Evolutionary conservation across 352 stramenopile genomes (phyloP).

Genomic region (Phytopythium litorale): DNA sequence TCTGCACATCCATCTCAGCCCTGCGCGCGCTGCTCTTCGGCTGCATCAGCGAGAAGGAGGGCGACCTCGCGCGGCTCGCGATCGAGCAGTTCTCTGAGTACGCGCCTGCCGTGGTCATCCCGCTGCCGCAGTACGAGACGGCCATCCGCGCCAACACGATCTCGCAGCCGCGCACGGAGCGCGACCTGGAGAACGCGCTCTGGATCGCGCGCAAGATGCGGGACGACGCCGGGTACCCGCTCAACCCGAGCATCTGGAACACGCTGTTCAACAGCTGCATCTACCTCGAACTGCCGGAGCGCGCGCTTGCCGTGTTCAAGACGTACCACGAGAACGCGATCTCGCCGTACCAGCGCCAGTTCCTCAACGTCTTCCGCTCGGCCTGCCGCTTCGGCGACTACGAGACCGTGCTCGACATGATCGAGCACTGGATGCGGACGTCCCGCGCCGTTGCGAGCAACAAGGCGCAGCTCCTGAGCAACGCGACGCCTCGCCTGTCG

Average conservation of each 20-base stretch:
- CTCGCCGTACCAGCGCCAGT: slow-evolving; percentile 29
- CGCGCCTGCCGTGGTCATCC: slow-evolving; percentile 22
- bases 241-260: slow-evolving; percentile 39
- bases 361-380: slow-evolving; percentile 34
- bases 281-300: slow-evolving; percentile 25
- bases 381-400: slow-evolving; percentile 24
- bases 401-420: slow-evolving; percentile 36
- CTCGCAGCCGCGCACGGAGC: slow-evolving; percentile 18
- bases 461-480: slow-evolving; percentile 3
- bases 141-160: slow-evolving; percentile 33
- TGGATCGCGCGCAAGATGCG: slow-evolving; percentile 25
- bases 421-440: slow-evolving; percentile 25
- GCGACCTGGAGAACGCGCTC: slow-evolving; percentile 31
- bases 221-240: slow-evolving; percentile 33
- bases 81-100: slow-evolving; percentile 24
- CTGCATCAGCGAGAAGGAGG: slow-evolving; percentile 28
- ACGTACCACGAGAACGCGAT: slow-evolving; percentile 32
- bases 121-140: slow-evolving; percentile 30
- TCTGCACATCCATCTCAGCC: slow-evolving; percentile 21
- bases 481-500: not conserved
- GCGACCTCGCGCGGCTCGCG: slow-evolving; percentile 20
- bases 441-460: slow-evolving; percentile 9
- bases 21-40: slow-evolving; percentile 26
- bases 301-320: slow-evolving; percentile 39
- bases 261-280: slow-evolving; percentile 43